Conservation (phyloP, 2,329 filamentous ascomycete species). For the Penicillium sp. region DNA sequence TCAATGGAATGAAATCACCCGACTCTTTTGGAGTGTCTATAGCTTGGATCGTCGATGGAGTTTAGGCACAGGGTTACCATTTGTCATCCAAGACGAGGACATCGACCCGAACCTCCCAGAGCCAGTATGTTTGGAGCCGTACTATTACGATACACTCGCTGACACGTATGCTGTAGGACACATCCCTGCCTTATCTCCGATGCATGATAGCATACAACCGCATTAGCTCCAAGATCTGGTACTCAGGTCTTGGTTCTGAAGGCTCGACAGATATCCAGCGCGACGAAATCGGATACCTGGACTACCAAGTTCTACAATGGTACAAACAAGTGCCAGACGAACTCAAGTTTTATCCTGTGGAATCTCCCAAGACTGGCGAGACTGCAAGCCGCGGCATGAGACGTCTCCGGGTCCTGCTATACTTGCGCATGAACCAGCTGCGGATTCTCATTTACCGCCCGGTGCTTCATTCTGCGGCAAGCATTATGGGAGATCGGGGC, state of each 20-base stretch:
- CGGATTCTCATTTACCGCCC: slow-evolving; percentile 87
- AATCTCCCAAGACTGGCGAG: slow-evolving; percentile 51
- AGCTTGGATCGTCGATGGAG: slow-evolving; percentile 85
- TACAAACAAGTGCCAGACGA: slow-evolving; percentile 72
- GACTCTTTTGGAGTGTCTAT: slow-evolving; percentile 85
- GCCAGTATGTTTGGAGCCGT: slow-evolving; percentile 60
- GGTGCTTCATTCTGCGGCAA: slow-evolving; percentile 79
- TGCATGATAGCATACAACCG: slow-evolving; percentile 85
- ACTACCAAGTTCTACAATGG: slow-evolving; percentile 85
- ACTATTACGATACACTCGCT: background rate
- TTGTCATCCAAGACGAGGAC: slow-evolving; percentile 81
- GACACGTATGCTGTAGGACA: slow-evolving; percentile 36
- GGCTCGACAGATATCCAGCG: slow-evolving; percentile 67
- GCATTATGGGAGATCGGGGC: slow-evolving; percentile 74
- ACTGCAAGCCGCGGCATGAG: slow-evolving; percentile 67
- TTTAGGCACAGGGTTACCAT: slow-evolving; percentile 86
- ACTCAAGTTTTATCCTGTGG: slow-evolving; percentile 64
- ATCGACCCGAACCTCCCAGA: slow-evolving; percentile 79
- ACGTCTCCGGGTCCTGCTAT: slow-evolving; percentile 79
- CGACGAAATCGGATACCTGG: slow-evolving; percentile 77
- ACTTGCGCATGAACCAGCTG: slow-evolving; percentile 86
- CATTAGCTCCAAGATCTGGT: slow-evolving; percentile 85
- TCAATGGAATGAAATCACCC: slow-evolving; percentile 68
- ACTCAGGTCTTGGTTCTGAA: slow-evolving; percentile 72
- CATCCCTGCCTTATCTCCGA: slow-evolving; percentile 69